Base-by-base conservation (phyloP, 257 asterid species). In the Solanum microdontum region DNA sequence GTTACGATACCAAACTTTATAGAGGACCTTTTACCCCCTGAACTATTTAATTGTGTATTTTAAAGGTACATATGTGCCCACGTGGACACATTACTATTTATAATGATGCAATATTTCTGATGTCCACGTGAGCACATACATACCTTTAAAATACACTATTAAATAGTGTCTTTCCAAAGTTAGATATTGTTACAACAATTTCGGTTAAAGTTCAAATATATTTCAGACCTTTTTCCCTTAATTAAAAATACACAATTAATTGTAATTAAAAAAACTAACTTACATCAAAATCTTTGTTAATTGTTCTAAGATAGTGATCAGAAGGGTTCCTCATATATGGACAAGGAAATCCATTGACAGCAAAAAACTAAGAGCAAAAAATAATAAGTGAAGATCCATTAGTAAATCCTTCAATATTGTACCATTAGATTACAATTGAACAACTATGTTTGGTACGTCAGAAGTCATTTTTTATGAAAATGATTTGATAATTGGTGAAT, bases 261-360 rank as follows among this genome's bases (percentile, higher is more conserved):
- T 24, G 39, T 74, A 28, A 45, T 9, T 21, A 64, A 19, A 33
- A 40, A 51, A 48, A 40, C 48, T 1, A 30, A 58, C 91, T 84
- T 88, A 90, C 95, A 76, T 93, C 96, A 79, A 94, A 94, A 84
- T 94, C 96, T 86, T 90, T 89, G 90, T 94, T 94, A 51, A 94
- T 91, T 24, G 94, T 93, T 48, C 91, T 87, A 32, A 94, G 95
- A 88, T 86, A 94, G 88, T 94, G 97, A 82, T 94, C 97, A 11
- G 96, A 89, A 36, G 96, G 96, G 79, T 91, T 94, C 91, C 93
- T 91, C 93, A 93, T 84, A 51, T 90, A 24, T 51, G 97, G 96
- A 39, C 96, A 92, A 12, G 93, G 93, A 82, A 92, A 92, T 83
- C 96, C 95, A 91, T 90, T 92, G 34, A 86, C 55, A 60, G 89